Evolutionary conservation across 768 basidiomycete genomes (phyloP), one percentile per base, ranked within the genome.

Genomic region (Russula earlei): DNA sequence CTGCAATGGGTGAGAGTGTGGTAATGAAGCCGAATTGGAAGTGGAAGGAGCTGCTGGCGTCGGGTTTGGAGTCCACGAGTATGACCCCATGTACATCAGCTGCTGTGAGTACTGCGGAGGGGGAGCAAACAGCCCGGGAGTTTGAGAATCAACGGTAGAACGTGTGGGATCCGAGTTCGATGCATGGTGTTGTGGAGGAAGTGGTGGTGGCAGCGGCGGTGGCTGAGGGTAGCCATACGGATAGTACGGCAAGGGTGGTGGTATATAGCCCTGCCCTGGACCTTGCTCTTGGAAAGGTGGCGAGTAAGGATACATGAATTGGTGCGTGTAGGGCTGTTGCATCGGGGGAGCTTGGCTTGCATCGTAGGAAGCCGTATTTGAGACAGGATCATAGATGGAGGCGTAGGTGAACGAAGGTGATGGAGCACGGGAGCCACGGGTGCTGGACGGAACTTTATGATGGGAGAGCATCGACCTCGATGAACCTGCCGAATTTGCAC

Each of bases 401-500:
- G 87, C 77, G 67, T 82, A 91, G 54, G 77, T 82, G 71, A 89
- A 85, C 27, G 85, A 80, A 2, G 88, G 85, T 9, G 87, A 89
- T 14, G 85, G 74, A 2, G 87, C 83, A 62, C 87, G 74, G 24
- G 86, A 88, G 61, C 78, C 81, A 48, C 84, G 83, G 17, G 85
- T 83, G 65, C 83, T 84, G 69, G 71, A 56, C 69, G 75, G 24
- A 33, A 61, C 74, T 77, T 51, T 49, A 17, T 70, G 72, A 17
- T 70, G 72, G 37, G 80, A 77, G 40, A 82, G 79, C 27, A 82
- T 67, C 25, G 84, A 82, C 55, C 83, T 78, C 8, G 79, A 78
- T 4, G 82, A 82, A 17, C 78, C 75, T 34, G 77, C 75, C 15
- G 79, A 79, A 2, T 68, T 69, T 59, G 70, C 71, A 50, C 70